phyloP scores from a whole-genome alignment of 164 flowering plant species.

The Litsea cubeba region DNA sequence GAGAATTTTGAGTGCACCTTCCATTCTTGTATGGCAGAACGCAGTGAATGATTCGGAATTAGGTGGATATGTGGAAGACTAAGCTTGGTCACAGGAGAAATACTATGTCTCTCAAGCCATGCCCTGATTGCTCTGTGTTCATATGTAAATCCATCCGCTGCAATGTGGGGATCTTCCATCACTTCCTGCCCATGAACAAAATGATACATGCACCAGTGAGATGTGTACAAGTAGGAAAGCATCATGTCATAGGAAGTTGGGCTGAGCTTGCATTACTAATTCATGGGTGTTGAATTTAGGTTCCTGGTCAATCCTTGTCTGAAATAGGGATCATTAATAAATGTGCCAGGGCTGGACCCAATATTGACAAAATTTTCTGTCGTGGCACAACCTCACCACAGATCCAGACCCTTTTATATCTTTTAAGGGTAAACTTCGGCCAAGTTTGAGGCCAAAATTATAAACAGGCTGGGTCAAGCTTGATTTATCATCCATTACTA shows the following conservation, averaged over 20 bases:
- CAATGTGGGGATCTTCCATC: conserved; percentile 72
- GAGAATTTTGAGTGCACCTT: conserved; percentile 13
- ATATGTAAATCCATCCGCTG: conserved; percentile 80
- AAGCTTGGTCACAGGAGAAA: conserved; percentile 61
- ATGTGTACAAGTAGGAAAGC: background rate
- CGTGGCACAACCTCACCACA: too few species aligned
- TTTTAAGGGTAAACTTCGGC: too few species aligned
- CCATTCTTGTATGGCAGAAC: conserved; percentile 65
- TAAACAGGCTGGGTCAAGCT: too few species aligned
- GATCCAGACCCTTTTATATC: too few species aligned
- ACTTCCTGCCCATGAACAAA: conserved; percentile 43
- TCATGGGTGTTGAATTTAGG: too few species aligned
- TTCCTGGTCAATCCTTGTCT: too few species aligned
- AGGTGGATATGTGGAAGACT: conserved; percentile 37
- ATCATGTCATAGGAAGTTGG: background rate
- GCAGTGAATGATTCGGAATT: conserved; percentile 58
- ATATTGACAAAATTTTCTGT: too few species aligned
- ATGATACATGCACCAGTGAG: background rate
- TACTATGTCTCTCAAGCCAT: conserved; percentile 58
- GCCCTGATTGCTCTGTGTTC: conserved; percentile 66
- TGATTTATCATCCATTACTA: too few species aligned
- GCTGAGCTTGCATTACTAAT: too few species aligned
- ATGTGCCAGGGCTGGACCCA: too few species aligned
- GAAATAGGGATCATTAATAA: too few species aligned
- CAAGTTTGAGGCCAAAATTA: too few species aligned